Evolutionary conservation across 805 yeast species (phyloP).

Genomic region (Wickerhamiella hasegawae): DNA sequence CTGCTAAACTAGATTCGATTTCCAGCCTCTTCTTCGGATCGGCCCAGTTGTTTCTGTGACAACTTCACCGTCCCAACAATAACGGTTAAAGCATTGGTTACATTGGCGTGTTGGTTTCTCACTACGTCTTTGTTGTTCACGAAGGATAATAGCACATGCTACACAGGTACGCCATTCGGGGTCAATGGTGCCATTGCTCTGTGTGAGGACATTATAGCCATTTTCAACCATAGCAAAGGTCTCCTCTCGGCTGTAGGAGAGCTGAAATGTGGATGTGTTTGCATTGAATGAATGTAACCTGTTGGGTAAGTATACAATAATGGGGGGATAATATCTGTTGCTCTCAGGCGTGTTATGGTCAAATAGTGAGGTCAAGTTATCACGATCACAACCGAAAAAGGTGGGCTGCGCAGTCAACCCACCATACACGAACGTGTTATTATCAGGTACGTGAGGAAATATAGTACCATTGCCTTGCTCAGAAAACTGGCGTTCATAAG

Average conservation of each 20-base stretch:
- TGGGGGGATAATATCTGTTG: slow-evolving; percentile 36
- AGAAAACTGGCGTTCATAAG: slow-evolving; percentile 44
- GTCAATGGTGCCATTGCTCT: slow-evolving; percentile 52
- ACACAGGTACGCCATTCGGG: slow-evolving; percentile 56
- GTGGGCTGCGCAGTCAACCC: slow-evolving; percentile 56
- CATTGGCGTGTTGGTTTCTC: slow-evolving; percentile 58
- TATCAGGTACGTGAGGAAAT: slow-evolving; percentile 72
- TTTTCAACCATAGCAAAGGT: slow-evolving; percentile 46
- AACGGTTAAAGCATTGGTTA: slow-evolving; percentile 46
- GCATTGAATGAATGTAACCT: slow-evolving; percentile 46
- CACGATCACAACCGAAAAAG: slow-evolving; percentile 70
- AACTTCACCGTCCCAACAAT: slow-evolving; percentile 56
- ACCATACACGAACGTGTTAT: slow-evolving; percentile 36
- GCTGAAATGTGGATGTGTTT: slow-evolving; percentile 55
- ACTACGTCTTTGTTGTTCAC: slow-evolving; percentile 56
- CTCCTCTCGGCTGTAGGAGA: slow-evolving; percentile 44
- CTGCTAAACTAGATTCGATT: slow-evolving; percentile 12
- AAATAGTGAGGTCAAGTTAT: slow-evolving; percentile 39
- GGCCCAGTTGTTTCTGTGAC: slow-evolving; percentile 2
- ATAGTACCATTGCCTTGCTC: slow-evolving; percentile 42
- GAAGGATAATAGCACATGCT: slow-evolving; percentile 68
- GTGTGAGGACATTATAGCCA: slow-evolving; percentile 56
- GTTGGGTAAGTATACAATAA: slow-evolving; percentile 66
- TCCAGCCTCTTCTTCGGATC: slow-evolving; percentile 23
- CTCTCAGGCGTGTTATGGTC: slow-evolving; percentile 27